A percentile compares a stretch with the other conserved stretches of the same genome.
Conservation (phyloP, 768 basidiomycete species). For the Leccinum pellstonianum region DNA sequence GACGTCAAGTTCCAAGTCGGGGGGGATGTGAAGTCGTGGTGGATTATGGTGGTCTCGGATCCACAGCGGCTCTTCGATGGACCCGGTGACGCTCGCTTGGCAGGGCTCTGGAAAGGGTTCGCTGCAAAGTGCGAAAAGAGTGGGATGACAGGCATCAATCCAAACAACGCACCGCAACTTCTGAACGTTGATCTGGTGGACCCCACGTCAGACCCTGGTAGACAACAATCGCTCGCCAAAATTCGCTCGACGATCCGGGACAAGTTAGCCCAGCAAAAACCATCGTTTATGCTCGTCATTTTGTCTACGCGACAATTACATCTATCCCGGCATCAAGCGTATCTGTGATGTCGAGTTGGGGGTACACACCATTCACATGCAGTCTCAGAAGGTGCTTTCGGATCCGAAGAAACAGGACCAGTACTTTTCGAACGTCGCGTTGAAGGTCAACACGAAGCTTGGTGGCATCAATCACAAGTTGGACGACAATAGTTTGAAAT, state of each 20-base stretch:
- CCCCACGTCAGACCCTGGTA: conserved; percentile 33
- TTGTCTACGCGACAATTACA: conserved; percentile 68
- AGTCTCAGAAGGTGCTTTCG: conserved; percentile 56
- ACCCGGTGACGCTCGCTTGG: conserved; percentile 33
- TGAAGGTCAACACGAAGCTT: conserved; percentile 83
- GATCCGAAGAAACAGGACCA: conserved; percentile 64
- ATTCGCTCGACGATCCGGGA: conserved; percentile 45
- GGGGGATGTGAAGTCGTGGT: conserved; percentile 55
- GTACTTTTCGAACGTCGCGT: conserved; percentile 77
- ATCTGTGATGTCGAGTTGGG: conserved; percentile 75
- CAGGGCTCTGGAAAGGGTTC: conserved; percentile 51
- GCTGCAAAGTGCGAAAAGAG: conserved; percentile 50
- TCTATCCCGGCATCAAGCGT: conserved; percentile 81
- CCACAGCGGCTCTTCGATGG: conserved; percentile 38
- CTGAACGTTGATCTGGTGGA: conserved; percentile 21
- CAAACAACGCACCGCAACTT: conserved; percentile 38
- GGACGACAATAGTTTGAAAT: conserved; percentile 52
- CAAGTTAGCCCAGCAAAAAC: conserved; percentile 30
- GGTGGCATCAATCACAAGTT: conserved; percentile 81
- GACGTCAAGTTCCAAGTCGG: conserved; percentile 66
- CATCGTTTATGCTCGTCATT: conserved; percentile 68
- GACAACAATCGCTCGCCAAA: conserved; percentile 35
- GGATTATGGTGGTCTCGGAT: conserved; percentile 64
- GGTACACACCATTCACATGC: conserved; percentile 74
- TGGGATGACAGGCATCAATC: conserved; percentile 64